Percentiles rank a stretch among this genome's conserved stretches.
Conservation (phyloP, 2,329 filamentous ascomycete genomes). For the Paecilomyces niveus region DNA sequence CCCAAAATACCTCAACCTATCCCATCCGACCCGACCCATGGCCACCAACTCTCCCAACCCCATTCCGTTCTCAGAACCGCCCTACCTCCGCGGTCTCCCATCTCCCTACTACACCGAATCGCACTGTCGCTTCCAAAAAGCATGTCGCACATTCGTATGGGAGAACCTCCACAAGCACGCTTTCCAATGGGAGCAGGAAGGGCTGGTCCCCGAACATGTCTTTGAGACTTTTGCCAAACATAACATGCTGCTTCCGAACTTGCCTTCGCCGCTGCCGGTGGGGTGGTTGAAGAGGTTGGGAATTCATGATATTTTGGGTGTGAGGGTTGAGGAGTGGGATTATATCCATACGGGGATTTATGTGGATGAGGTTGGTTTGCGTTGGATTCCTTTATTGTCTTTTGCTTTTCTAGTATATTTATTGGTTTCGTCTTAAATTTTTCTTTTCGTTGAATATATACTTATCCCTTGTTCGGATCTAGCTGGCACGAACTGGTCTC, state of each 20-base stretch:
- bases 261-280: constrained; percentile 62
- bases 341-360: constrained; percentile 66
- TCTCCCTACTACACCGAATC: constrained; percentile 64
- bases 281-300: constrained; percentile 60
- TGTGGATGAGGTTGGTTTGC: constrained; percentile 51
- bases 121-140: constrained; percentile 60
- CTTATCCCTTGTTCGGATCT: neutral
- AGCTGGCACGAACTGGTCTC: constrained; percentile 60
- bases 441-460: neutral
- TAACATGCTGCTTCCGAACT: constrained; percentile 63
- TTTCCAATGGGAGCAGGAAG: constrained; percentile 63
- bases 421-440: too few species aligned
- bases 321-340: constrained; percentile 67
- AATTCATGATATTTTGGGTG: constrained; percentile 59
- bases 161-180: constrained; percentile 57
- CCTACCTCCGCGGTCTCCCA: constrained; percentile 62
- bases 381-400: neutral
- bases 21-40: too few species aligned
- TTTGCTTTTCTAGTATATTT: neutral
- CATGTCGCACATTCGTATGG: constrained; percentile 58
- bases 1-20: too few species aligned
- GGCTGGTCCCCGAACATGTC: constrained; percentile 56
- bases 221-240: constrained; percentile 57
- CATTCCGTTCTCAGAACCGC: constrained; percentile 66
- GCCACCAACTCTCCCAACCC: constrained; percentile 18